A percentile compares a stretch with the other conserved stretches of the same genome.
Evolutionary conservation across 371 early-diverging fungal genomes (phyloP).

Genomic region (Rhizopus stolonifer): DNA sequence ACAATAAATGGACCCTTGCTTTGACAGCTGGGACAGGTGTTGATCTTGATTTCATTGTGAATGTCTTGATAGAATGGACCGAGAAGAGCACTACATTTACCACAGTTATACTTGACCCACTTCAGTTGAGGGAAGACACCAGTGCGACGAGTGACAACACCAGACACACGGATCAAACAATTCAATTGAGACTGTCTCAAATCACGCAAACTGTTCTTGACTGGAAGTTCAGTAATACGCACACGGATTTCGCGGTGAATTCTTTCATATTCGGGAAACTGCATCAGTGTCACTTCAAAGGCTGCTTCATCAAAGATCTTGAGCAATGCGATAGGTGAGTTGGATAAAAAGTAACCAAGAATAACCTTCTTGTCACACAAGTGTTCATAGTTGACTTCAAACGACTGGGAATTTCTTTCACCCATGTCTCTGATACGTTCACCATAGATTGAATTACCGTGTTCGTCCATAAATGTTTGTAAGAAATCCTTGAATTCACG

Average conservation of each 20-base stretch:
- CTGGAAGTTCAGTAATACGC: conserved; percentile 91
- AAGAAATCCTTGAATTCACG: conserved; percentile 89
- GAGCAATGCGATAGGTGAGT: conserved; percentile 85
- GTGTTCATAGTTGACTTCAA: conserved; percentile 89
- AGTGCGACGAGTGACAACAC: conserved; percentile 96
- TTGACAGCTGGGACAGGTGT: conserved; percentile 94
- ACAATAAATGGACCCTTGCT: conserved; percentile 91
- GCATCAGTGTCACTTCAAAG: conserved; percentile 81
- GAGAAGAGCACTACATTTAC: conserved; percentile 91
- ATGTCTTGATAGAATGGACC: conserved; percentile 97
- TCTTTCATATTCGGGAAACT: conserved; percentile 92
- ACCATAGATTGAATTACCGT: conserved; percentile 91
- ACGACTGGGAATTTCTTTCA: conserved; percentile 85
- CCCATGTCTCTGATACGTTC: conserved; percentile 88
- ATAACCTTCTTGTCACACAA: conserved; percentile 69
- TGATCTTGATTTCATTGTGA: conserved; percentile 81
- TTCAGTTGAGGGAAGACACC: conserved; percentile 97
- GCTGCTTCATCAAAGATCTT: conserved; percentile 94
- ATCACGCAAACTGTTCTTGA: conserved; percentile 84
- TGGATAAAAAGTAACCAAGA: conserved; percentile 85
- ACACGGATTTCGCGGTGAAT: conserved; percentile 95
- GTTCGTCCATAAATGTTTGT: conserved; percentile 78
- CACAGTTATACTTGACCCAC: conserved; percentile 97
- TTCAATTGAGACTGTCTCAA: conserved; percentile 94
- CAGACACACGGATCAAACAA: conserved; percentile 90